Percentiles rank a stretch among this genome's conserved stretches.
Conservation (phyloP, 176 grass and related monocot species). For the barley (Hordeum vulgare) region MorexV3_pseudomolecules_assembly NC_058521.1:397021716-397022215, state of each 20-base stretch:
- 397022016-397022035: too few species aligned
- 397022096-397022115: too few species aligned
- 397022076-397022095: too few species aligned
- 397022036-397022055: too few species aligned
- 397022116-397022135: too few species aligned
- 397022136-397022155: too few species aligned
- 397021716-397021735: conserved; percentile 62
- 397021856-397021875: background rate
- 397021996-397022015: too few species aligned
- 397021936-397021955: background rate
- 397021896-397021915: background rate
- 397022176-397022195: too few species aligned
- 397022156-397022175: too few species aligned
- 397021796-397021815: conserved; percentile 28
- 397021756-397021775: conserved; percentile 31
- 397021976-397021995: background rate
- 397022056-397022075: too few species aligned
- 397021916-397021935: background rate
- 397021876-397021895: background rate
- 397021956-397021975: background rate
- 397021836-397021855: background rate
- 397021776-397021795: conserved; percentile 46
- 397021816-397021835: background rate
- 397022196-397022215: too few species aligned
- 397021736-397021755: conserved; percentile 61